Percentiles rank a stretch among this genome's conserved stretches.
These are phyloP conservation scores for Silene noctiflora DNA, from an alignment of 179 eudicot species.

Conservation along the genomic window DNA sequence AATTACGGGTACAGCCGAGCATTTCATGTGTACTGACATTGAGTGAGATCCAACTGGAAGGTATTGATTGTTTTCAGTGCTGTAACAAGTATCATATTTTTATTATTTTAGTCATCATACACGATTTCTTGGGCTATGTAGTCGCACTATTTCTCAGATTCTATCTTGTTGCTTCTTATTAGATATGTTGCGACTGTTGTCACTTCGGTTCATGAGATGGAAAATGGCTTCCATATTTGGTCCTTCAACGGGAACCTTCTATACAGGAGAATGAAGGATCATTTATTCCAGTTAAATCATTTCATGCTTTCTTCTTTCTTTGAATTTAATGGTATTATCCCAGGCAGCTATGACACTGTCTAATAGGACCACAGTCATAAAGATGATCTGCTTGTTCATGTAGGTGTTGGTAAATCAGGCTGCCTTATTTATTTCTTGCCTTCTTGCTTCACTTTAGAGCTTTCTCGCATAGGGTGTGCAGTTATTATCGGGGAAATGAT, in stretches of 20 bases:
- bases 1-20: conserved; percentile 92
- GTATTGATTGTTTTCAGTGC: too few species aligned
- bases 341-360: neutral
- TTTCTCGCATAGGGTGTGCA: too few species aligned
- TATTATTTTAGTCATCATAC: too few species aligned
- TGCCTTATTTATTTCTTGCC: too few species aligned
- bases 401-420: too few species aligned
- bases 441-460: too few species aligned
- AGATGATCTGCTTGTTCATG: neutral
- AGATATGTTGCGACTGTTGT: conserved; percentile 83
- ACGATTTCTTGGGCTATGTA: too few species aligned
- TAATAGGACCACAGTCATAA: too few species aligned
- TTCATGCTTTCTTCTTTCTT: neutral
- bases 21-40: conserved; percentile 90
- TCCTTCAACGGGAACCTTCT: conserved; percentile 76
- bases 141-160: too few species aligned
- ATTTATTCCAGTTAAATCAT: conserved; percentile 72
- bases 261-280: conserved; percentile 73
- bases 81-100: too few species aligned
- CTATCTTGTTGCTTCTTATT: too few species aligned
- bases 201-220: conserved; percentile 89
- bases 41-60: conserved; percentile 99
- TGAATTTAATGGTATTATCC: neutral
- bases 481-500: too few species aligned
- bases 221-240: conserved; percentile 88